Evolutionary conservation across 2,329 filamentous ascomycete genomes (phyloP).

Genomic region (Endothia cerciana): DNA sequence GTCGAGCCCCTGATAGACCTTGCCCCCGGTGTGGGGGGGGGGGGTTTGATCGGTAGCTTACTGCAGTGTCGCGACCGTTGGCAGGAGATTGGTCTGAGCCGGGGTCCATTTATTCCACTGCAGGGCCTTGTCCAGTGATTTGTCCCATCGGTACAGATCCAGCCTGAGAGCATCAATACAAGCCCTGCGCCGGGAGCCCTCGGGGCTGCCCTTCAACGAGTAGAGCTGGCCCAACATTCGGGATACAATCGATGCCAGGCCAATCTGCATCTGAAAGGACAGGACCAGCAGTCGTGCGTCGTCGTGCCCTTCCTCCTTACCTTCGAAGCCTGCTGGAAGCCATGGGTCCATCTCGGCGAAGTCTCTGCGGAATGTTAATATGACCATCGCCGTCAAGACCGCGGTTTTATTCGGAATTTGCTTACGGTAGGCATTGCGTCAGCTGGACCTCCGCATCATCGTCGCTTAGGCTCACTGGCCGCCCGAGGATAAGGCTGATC

Average conservation of each 20-base stretch:
- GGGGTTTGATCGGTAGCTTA: conserved; percentile 13
- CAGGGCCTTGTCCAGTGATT: conserved; percentile 29
- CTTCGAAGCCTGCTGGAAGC: conserved; percentile 34
- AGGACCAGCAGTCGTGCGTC: conserved; percentile 15
- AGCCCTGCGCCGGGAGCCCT: conserved; percentile 18
- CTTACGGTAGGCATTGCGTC: conserved; percentile 24
- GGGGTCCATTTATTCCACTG: conserved; percentile 33
- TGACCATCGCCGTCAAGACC: not conserved
- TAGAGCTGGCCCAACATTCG: conserved; percentile 5
- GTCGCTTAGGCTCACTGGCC: conserved; percentile 21
- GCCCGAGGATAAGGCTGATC: conserved; percentile 28
- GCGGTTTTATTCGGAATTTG: not conserved
- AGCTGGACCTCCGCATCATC: conserved; percentile 27
- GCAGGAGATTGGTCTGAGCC: conserved; percentile 25
- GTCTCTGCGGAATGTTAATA: conserved; percentile 22
- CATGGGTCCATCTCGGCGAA: conserved; percentile 32
- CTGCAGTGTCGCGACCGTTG: conserved; percentile 32
- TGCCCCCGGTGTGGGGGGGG: not conserved
- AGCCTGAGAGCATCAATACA: conserved; percentile 31
- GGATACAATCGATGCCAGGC: conserved; percentile 2
- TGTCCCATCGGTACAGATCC: conserved; percentile 32
- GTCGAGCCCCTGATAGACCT: not conserved
- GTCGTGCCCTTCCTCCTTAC: not conserved
- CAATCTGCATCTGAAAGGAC: conserved; percentile 12
- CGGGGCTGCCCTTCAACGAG: not conserved